Evolutionary conservation across 2,329 filamentous ascomycete genomes (phyloP).

Genomic region (Phaeoacremonium minimum): DNA sequence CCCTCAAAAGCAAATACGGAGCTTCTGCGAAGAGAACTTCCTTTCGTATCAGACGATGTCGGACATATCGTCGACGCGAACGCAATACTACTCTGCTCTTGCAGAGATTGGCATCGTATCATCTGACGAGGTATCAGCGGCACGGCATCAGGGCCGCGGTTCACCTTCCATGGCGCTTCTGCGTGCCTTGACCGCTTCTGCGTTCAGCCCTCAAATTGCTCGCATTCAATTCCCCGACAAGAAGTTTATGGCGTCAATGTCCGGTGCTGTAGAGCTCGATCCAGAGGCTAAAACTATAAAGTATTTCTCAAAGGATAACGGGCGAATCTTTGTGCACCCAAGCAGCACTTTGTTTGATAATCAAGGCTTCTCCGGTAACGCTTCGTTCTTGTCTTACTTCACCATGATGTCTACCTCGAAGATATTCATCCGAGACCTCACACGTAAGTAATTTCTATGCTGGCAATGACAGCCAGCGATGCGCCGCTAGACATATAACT

Average conservation of each 20-base stretch:
- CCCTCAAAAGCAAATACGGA: conserved; percentile 59
- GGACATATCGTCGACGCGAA: conserved; percentile 82
- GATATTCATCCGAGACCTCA: conserved; percentile 86
- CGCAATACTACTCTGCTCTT: conserved; percentile 81
- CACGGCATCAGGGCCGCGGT: conserved; percentile 9
- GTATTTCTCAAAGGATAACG: conserved; percentile 83
- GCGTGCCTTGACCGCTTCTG: conserved; percentile 66
- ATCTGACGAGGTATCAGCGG: conserved; percentile 23
- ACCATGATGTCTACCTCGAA: conserved; percentile 89
- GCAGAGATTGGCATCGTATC: conserved; percentile 79
- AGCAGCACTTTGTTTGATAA: conserved; percentile 80
- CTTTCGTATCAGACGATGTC: conserved; percentile 77
- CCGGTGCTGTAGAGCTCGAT: conserved; percentile 87
- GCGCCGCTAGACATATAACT: conserved; percentile 8
- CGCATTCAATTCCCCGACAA: conserved; percentile 93
- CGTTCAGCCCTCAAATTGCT: conserved; percentile 81
- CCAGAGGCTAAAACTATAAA: conserved; percentile 89
- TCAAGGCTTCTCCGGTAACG: conserved; percentile 70
- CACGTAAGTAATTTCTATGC: conserved; percentile 54
- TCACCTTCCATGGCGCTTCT: conserved; percentile 45
- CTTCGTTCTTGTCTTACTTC: conserved; percentile 84
- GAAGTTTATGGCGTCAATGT: conserved; percentile 84
- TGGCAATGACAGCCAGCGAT: conserved; percentile 1
- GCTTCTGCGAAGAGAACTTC: conserved; percentile 83
- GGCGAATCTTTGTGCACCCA: conserved; percentile 89